Evolutionary conservation across 2,329 filamentous ascomycete genomes (phyloP), one percentile per base, ranked within the genome.

Genomic region (Diaporthe australafricana): DNA sequence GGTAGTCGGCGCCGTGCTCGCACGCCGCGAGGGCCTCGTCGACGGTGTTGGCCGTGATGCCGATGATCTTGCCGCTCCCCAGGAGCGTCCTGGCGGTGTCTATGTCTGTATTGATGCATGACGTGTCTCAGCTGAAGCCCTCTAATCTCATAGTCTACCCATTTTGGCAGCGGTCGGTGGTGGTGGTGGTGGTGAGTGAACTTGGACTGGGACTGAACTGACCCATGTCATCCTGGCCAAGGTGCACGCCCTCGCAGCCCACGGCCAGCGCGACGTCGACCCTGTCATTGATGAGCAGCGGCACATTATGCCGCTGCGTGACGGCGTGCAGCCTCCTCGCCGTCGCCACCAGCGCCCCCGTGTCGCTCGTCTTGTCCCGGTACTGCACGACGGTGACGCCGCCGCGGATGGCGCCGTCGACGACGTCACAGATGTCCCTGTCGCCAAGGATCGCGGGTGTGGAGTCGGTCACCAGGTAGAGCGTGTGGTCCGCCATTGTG

Each of bases 181-280:
- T 22, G n/a, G 22, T 20, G 30, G 20, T 38, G 32, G 5, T 25
- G 7, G n/a, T n/a, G n/a, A n/a, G n/a, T n/a, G n/a, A n/a, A n/a
- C n/a, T n/a, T 35, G 32, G 32, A 35, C 5, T 35, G 5, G 32
- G 32, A 5, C 32, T 35, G 32, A 35, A 81, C 87, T 75, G 81
- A 93, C 92, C 87, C 86, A 98, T 92, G 81, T 98, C 96, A 87
- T 98, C 95, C 84, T 98, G 96, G 8, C 96, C 96, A 63, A 98
- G 89, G 81, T 98, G 96, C 11, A 98, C 94, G 56, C 96, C 96
- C 83, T 98, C 96, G 71, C 94, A 96, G 16, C 91, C 93, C 53
- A 95, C 89, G 17, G 94, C 95, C 22, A 94, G 87, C 11, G 95
- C 95, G 32, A 98, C 94, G 80, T 98, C 95, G 7, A 98, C 89